These are phyloP conservation scores for Fusarium brevicatenulatum DNA, from an alignment of 2,329 filamentous ascomycete species.

Conservation along the genomic window DNA sequence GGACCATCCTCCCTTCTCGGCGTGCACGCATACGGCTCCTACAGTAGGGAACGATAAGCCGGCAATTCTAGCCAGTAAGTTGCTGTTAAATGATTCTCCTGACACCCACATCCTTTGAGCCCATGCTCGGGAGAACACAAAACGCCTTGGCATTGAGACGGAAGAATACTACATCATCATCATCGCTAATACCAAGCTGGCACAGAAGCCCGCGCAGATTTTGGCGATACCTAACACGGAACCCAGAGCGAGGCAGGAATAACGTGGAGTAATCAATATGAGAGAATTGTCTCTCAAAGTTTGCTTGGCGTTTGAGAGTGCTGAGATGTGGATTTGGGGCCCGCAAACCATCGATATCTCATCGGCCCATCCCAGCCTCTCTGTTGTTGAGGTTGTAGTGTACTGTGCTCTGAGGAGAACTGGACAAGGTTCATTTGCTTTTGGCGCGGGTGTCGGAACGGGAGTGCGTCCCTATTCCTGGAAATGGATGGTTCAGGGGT, in stretches of 20 bases:
- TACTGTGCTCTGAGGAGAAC: background rate
- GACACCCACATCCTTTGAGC: background rate
- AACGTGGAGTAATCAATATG: background rate
- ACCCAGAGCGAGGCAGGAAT: constrained; percentile 5
- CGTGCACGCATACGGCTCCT: constrained; percentile 16
- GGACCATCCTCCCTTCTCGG: constrained; percentile 17
- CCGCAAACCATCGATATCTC: constrained; percentile 7
- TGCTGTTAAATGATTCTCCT: background rate
- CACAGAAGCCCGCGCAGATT: background rate
- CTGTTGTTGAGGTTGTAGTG: constrained; percentile 18
- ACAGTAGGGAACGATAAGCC: constrained; percentile 29
- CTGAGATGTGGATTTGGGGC: constrained; percentile 25
- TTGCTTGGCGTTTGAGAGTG: constrained; percentile 20
- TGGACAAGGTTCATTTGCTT: constrained; percentile 27
- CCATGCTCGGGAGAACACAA: constrained; percentile 14
- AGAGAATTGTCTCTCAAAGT: constrained; percentile 11
- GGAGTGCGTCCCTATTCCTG: constrained; percentile 18
- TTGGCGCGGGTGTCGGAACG: constrained; percentile 33
- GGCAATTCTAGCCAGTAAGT: constrained; percentile 22
- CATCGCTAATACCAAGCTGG: background rate
- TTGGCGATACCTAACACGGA: background rate
- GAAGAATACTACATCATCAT: background rate
- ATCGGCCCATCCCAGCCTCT: background rate
- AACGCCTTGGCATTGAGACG: constrained; percentile 12
- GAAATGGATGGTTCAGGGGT: constrained; percentile 12